phyloP scores from a whole-genome alignment of 2,329 filamentous ascomycete genomes.

The Colletotrichum sidae region DNA sequence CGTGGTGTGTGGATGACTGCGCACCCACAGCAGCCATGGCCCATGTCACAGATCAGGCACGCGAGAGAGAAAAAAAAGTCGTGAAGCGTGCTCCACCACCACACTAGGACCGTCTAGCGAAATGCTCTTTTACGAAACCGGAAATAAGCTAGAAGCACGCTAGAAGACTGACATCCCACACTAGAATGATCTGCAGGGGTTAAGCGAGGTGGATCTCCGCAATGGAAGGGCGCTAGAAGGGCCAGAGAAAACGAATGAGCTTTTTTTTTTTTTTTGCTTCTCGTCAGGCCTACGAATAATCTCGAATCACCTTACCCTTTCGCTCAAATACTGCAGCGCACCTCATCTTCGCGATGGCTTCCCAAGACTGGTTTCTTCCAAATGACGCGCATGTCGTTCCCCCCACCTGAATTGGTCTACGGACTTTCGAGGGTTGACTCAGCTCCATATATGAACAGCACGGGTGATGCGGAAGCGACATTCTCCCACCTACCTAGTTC shows the following conservation, averaged over 20 bases:
- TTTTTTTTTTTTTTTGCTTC: neutral
- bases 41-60: conserved; percentile 10
- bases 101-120: neutral
- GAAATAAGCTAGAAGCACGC: conserved; percentile 30
- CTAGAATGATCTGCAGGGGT: conserved; percentile 14
- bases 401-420: no score
- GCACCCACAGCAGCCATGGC: neutral
- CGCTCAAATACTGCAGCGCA: no score
- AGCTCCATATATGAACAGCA: no score
- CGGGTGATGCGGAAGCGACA: no score
- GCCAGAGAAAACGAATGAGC: conserved; percentile 18
- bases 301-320: neutral
- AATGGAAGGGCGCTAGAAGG: conserved; percentile 33
- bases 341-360: no score
- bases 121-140: no score
- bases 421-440: no score
- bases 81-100: neutral
- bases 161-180: conserved; percentile 14
- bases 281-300: neutral
- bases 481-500: no score
- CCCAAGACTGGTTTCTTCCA: no score
- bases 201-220: conserved; percentile 5
- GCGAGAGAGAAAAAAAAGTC: neutral
- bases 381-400: no score
- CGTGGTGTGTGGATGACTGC: conserved; percentile 7